Evolutionary conservation across 2,329 filamentous ascomycete species (phyloP).

Genomic region (Botrytis paeoniae): DNA sequence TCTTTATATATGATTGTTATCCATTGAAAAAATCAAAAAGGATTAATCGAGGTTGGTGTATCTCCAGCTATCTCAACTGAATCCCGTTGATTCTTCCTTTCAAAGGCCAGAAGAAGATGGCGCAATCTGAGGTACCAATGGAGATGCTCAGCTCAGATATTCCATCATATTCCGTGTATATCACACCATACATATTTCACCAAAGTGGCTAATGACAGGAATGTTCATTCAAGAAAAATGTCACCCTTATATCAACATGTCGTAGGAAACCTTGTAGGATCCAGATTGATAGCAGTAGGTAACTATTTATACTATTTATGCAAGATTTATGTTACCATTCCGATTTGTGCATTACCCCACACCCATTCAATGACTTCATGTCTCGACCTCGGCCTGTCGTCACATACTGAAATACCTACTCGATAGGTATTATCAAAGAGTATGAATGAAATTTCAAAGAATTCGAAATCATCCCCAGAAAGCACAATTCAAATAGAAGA

Average conservation of each 20-base stretch:
- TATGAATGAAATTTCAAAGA: neutral
- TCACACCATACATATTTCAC: neutral
- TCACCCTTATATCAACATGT: neutral
- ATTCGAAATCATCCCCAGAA: neutral
- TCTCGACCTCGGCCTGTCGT: neutral
- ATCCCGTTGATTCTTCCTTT: neutral
- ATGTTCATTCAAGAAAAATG: neutral
- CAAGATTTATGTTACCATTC: neutral
- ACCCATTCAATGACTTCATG: conserved; percentile 7
- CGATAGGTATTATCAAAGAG: neutral
- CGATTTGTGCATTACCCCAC: conserved; percentile 13
- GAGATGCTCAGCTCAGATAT: neutral
- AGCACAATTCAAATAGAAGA: conserved; percentile 34
- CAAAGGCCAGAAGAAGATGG: neutral
- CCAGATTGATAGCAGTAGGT: neutral
- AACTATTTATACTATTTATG: neutral
- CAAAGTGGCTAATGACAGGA: neutral
- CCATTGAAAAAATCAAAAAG: neutral
- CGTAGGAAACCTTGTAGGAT: neutral
- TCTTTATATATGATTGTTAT: neutral
- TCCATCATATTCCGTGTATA: neutral
- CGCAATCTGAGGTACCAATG: neutral
- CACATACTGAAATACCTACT: neutral
- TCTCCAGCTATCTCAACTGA: neutral
- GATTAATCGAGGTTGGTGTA: neutral